Evolutionary conservation across 73 alveolate species (phyloP).

Genomic region (Paramecium bursaria): DNA sequence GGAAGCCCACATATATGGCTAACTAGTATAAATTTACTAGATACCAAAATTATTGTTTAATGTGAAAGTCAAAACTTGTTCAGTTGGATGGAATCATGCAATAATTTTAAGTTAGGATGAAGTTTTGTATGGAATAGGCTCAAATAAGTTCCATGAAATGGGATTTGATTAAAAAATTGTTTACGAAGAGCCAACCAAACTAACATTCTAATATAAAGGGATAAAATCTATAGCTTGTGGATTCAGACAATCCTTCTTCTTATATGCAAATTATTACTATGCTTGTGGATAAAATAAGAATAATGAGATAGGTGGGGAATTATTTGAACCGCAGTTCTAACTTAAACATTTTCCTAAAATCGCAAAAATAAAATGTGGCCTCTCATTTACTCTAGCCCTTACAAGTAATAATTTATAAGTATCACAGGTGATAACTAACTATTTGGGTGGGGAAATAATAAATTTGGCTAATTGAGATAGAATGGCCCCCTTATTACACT

Average conservation of each 20-base stretch:
- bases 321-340: slow-evolving; percentile 46
- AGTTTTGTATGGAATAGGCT: slow-evolving; percentile 66
- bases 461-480: slow-evolving; percentile 70
- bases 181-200: slow-evolving; percentile 13
- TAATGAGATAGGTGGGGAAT: slow-evolving; percentile 54
- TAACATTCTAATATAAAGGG: not conserved
- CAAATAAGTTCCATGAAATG: slow-evolving; percentile 68
- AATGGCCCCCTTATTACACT: too few relatives aligned
- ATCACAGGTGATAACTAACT: slow-evolving; percentile 10
- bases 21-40: not conserved
- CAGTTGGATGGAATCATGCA: slow-evolving; percentile 78
- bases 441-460: slow-evolving; percentile 72
- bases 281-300: slow-evolving; percentile 73
- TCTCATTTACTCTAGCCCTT: slow-evolving; percentile 20
- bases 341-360: not conserved
- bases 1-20: slow-evolving; percentile 24
- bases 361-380: not conserved
- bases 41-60: slow-evolving; percentile 42
- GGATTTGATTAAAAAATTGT: slow-evolving; percentile 14
- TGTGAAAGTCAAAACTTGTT: slow-evolving; percentile 13
- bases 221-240: slow-evolving; percentile 37
- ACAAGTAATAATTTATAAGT: slow-evolving; percentile 6
- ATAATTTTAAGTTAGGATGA: slow-evolving; percentile 43
- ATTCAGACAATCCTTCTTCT: slow-evolving; percentile 69
- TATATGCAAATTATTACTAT: slow-evolving; percentile 26